Evolutionary conservation across 306 rosid genomes (phyloP).

Genomic region (Trichosanthes truncata): DNA sequence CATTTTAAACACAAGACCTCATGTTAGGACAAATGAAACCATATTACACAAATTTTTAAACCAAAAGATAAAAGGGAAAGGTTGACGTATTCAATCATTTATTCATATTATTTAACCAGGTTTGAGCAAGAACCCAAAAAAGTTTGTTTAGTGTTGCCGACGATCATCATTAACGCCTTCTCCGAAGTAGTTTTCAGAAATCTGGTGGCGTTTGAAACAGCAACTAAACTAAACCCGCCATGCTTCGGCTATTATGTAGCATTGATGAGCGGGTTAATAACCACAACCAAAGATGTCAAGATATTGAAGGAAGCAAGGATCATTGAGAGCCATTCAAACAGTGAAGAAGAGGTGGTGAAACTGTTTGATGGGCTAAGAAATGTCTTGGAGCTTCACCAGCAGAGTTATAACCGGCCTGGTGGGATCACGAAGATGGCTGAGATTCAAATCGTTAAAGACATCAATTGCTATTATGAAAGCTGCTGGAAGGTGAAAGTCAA

Average conservation of each 20-base stretch:
- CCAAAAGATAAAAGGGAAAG: no score
- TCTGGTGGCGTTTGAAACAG: background rate
- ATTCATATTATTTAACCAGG: background rate
- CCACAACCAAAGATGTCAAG: background rate
- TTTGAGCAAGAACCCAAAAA: background rate
- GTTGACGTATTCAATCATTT: background rate
- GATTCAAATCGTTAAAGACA: background rate
- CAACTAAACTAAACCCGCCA: background rate
- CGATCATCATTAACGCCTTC: background rate
- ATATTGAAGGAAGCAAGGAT: background rate
- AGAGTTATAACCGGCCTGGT: background rate
- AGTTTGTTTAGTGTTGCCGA: background rate
- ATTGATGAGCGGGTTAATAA: slow-evolving; percentile 6
- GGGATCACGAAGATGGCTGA: background rate
- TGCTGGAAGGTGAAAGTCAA: background rate
- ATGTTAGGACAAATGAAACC: no score
- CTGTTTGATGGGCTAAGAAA: background rate
- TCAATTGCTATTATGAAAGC: background rate
- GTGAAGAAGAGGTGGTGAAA: slow-evolving; percentile 3
- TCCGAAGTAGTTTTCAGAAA: slow-evolving; percentile 3
- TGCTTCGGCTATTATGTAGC: background rate
- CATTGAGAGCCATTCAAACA: background rate
- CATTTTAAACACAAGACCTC: no score
- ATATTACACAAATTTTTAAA: no score
- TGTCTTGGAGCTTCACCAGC: background rate